Percentiles rank a stretch among this genome's conserved stretches.
Evolutionary conservation across 495 filamentous ascomycete species (phyloP).

Genomic region (Penicilliopsis zonata): DNA sequence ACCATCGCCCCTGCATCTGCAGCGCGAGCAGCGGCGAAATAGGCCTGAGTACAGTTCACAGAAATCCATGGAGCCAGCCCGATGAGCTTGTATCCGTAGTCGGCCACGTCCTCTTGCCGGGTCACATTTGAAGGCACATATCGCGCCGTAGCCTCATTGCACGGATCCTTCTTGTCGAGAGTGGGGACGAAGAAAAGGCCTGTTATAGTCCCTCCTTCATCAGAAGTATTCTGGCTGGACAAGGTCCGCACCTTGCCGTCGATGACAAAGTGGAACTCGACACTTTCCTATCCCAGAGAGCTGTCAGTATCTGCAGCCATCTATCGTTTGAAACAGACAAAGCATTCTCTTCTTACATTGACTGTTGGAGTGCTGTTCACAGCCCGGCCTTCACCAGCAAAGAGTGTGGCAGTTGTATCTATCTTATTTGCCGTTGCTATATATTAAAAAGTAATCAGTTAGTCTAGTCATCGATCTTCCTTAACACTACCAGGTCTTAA

Average conservation of each 20-base stretch:
- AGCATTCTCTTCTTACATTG: slow-evolving; percentile 16
- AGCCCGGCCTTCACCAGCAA: slow-evolving; percentile 24
- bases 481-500: no score
- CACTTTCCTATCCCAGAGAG: slow-evolving; percentile 34
- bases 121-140: slow-evolving; percentile 68
- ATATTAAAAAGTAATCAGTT: no score
- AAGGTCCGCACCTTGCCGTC: slow-evolving; percentile 56
- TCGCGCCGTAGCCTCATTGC: slow-evolving; percentile 40
- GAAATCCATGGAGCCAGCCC: slow-evolving; percentile 86
- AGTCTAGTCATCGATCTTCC: no score
- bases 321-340: slow-evolving; percentile 1
- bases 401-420: slow-evolving; percentile 27
- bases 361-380: slow-evolving; percentile 21
- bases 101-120: slow-evolving; percentile 52
- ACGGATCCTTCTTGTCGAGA: slow-evolving; percentile 41
- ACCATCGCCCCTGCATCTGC: slow-evolving; percentile 55
- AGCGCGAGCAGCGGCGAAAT: slow-evolving; percentile 46
- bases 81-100: slow-evolving; percentile 42
- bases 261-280: slow-evolving; percentile 52
- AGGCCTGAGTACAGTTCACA: slow-evolving; percentile 53
- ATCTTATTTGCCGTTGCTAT: slow-evolving; percentile 14
- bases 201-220: slow-evolving; percentile 43
- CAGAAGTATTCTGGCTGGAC: slow-evolving; percentile 44
- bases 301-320: slow-evolving; percentile 2
- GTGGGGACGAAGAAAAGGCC: slow-evolving; percentile 79